Evolutionary conservation across 331 rosid genomes (phyloP).

Genomic region (Malus hybrid): DNA sequence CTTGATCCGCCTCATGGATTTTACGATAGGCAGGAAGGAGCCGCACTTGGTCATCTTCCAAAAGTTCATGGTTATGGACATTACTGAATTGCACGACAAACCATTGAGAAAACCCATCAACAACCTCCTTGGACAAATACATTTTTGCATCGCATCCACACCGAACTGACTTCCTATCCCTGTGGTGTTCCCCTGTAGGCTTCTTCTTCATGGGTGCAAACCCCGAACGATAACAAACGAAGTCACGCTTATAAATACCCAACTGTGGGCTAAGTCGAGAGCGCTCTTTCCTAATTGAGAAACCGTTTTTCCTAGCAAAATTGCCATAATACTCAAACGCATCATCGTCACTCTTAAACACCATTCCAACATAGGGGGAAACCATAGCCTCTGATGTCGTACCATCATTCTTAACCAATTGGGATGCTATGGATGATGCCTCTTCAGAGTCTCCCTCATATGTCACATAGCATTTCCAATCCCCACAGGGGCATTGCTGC

Average conservation of each 20-base stretch:
- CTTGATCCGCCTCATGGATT: slow-evolving; percentile 88
- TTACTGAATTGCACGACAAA: slow-evolving; percentile 86
- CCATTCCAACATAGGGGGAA: slow-evolving; percentile 90
- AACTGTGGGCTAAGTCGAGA: slow-evolving; percentile 87
- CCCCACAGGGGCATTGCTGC: slow-evolving; percentile 98
- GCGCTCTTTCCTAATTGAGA: slow-evolving; percentile 85
- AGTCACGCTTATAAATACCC: slow-evolving; percentile 87
- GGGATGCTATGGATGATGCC: slow-evolving; percentile 41
- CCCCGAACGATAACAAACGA: slow-evolving; percentile 94
- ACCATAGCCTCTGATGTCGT: slow-evolving; percentile 49
- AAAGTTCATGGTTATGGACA: slow-evolving; percentile 86
- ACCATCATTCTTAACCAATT: slow-evolving; percentile 43
- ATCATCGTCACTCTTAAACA: slow-evolving; percentile 78
- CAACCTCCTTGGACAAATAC: slow-evolving; percentile 85
- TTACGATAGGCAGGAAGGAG: slow-evolving; percentile 91
- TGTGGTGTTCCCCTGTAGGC: slow-evolving; percentile 63
- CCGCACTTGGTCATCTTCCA: slow-evolving; percentile 95
- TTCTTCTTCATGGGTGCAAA: slow-evolving; percentile 78
- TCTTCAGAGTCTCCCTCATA: slow-evolving; percentile 63
- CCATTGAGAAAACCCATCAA: slow-evolving; percentile 83
- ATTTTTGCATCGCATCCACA: slow-evolving; percentile 97
- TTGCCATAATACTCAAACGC: slow-evolving; percentile 86
- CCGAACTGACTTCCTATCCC: slow-evolving; percentile 86
- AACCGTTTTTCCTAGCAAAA: slow-evolving; percentile 83
- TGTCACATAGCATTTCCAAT: slow-evolving; percentile 88